These are phyloP conservation scores for Phytophthora crassamura DNA, from an alignment of 352 stramenopile genomes.

Conservation along the genomic window DNA sequence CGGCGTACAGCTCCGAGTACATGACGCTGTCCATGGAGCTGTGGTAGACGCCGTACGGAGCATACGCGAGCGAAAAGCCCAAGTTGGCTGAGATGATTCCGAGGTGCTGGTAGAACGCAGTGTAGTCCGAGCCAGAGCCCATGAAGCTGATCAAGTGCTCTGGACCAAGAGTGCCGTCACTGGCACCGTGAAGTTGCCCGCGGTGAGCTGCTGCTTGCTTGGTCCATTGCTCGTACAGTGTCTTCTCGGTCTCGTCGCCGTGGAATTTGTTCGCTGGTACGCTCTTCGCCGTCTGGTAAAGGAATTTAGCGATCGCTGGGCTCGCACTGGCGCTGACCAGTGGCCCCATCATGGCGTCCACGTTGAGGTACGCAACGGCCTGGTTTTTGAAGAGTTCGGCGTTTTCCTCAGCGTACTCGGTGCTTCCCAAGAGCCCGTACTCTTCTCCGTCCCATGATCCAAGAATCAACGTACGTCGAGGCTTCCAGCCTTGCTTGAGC, in stretches of 20 bases:
- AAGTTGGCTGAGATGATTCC: conserved; percentile 69
- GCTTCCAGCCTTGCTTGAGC: conserved; percentile 59
- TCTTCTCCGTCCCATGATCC: conserved; percentile 68
- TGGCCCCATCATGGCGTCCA: conserved; percentile 78
- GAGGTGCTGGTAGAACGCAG: conserved; percentile 83
- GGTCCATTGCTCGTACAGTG: conserved; percentile 47
- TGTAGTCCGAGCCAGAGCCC: conserved; percentile 71
- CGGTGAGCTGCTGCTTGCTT: conserved; percentile 25
- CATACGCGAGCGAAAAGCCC: conserved; percentile 23
- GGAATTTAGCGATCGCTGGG: conserved; percentile 72
- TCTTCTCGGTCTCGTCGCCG: conserved; percentile 37
- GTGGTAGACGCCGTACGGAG: conserved; percentile 77
- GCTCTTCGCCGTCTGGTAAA: conserved; percentile 63
- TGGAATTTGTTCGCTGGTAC: conserved; percentile 64
- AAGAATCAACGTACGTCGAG: conserved; percentile 66
- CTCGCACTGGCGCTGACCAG: conserved; percentile 62
- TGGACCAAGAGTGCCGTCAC: conserved; percentile 27
- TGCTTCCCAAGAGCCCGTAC: conserved; percentile 79
- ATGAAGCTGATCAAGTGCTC: conserved; percentile 58
- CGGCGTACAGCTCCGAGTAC: conserved; percentile 65
- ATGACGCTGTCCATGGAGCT: conserved; percentile 84
- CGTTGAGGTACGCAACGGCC: conserved; percentile 87
- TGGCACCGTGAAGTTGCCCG: conserved; percentile 11
- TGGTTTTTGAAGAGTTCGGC: conserved; percentile 56
- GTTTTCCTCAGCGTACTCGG: conserved; percentile 84